Evolutionary conservation across 441 rosid genomes (phyloP), one percentile per base, ranked within the genome.

Genomic region (Euphorbia celastroides): DNA sequence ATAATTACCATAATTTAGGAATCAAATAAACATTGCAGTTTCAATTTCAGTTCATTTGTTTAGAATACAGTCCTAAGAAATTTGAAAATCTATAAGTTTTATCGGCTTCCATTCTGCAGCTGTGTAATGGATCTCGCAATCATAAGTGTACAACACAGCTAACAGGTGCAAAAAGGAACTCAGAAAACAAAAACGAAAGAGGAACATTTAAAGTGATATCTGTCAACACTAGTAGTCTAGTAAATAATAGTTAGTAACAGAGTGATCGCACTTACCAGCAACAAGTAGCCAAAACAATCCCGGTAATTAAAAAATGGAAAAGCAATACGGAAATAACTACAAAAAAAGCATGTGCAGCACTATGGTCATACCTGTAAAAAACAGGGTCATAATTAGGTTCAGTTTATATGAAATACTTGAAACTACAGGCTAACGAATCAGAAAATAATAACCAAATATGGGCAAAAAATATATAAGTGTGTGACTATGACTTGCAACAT

Each of bases 351-450:
- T 91, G 97, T 58, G 81, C 78, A 50, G 78, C 67, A 70, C 97
- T 89, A 61, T 91, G 88, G 79, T 89, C 99, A 79, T 91, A 91
- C 88, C 99, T 89, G 92, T 69, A 72, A 14, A 67, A 71, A 51
- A 65, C 72, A 64, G 41, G 51, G 46, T 5, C 36, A 44, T 66
- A 30, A 26, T 51, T 51, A 76, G 59, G 61, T 34, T 34, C 62
- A 8, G 54, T 70, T 32, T 46, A 50, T 16, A 66, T 1, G 23
- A 50, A 63, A 27, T 5, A 60, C 34, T 46, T 50, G 23, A 58
- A 41, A 42, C 25, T 25, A 8, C n/a, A 9, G 52, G 38, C 17
- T 34, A 42, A 27, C 11, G 41, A 7, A 2, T 26, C 2, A 25
- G 5, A 55, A 26, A 12, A 31, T 26, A 64, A 50, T 0, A 20